Conservation (phyloP, 768 basidiomycete species). For the Rhodosporidiobolus sp. region DNA sequence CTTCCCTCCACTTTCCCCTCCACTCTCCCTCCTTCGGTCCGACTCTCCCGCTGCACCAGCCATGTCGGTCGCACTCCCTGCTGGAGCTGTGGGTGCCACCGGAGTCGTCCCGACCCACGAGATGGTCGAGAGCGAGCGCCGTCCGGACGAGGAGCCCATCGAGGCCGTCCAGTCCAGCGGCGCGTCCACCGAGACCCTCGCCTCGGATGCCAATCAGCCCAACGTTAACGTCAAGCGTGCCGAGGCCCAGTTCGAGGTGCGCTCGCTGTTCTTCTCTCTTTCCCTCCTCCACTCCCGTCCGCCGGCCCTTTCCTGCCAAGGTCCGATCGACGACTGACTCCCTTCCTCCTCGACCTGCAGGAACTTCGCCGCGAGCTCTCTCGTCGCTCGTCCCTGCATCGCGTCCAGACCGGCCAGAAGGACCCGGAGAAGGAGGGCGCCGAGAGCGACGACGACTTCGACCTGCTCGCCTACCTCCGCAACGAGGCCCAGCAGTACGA, state of each 20-base stretch:
- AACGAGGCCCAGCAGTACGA: slow-evolving; percentile 38
- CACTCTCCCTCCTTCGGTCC: too few relatives aligned
- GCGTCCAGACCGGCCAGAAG: slow-evolving; percentile 29
- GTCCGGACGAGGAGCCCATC: too few relatives aligned
- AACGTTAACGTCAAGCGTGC: slow-evolving; percentile 32
- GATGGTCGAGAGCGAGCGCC: too few relatives aligned
- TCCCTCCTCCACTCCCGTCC: neutral
- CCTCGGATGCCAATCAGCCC: neutral
- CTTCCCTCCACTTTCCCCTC: too few relatives aligned
- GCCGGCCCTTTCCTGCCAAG: neutral
- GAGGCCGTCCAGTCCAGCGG: too few relatives aligned
- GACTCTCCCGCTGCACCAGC: too few relatives aligned
- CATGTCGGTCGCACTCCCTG: too few relatives aligned
- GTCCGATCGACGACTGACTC: neutral
- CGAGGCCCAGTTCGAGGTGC: slow-evolving; percentile 30
- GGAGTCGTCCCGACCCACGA: too few relatives aligned
- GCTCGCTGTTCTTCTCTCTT: neutral
- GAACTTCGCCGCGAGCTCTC: slow-evolving; percentile 21
- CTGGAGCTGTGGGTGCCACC: too few relatives aligned
- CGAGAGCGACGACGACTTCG: slow-evolving; percentile 48
- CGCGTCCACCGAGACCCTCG: neutral
- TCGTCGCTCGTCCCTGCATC: slow-evolving; percentile 21
- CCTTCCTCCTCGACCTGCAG: neutral
- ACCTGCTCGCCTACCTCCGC: slow-evolving; percentile 47
- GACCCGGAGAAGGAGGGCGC: slow-evolving; percentile 46